Conservation (phyloP, 495 filamentous ascomycete genomes). For the Xylaria bambusicola region DNA sequence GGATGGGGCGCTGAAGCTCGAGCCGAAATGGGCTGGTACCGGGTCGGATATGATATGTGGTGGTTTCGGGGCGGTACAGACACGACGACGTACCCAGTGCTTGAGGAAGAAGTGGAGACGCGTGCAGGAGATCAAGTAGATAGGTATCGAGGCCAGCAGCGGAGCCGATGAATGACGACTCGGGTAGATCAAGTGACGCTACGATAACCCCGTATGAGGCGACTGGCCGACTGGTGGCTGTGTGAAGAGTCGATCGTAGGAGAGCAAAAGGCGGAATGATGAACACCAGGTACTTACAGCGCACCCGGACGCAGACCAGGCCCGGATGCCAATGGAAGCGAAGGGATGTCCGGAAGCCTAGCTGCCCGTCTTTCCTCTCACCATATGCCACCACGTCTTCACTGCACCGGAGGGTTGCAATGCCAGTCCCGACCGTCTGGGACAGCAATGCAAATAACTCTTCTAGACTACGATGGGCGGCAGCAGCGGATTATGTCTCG, state of each 20-base stretch:
- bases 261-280: conserved; percentile 9
- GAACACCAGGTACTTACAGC: background rate
- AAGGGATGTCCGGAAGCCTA: background rate
- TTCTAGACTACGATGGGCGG: conserved; percentile 8
- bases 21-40: conserved; percentile 2
- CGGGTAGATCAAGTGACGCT: conserved; percentile 1
- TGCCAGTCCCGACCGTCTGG: conserved; percentile 18
- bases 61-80: conserved; percentile 1
- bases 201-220: background rate
- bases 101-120: conserved; percentile 5
- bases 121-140: background rate
- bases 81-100: background rate
- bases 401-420: conserved; percentile 10
- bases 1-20: conserved; percentile 1
- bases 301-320: background rate
- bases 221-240: conserved; percentile 5
- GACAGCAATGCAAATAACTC: conserved; percentile 11
- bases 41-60: conserved; percentile 4
- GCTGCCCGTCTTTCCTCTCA: conserved; percentile 2
- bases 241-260: background rate
- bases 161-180: background rate
- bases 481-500: conserved; percentile 9
- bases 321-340: background rate
- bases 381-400: background rate
- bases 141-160: background rate